These are phyloP conservation scores for Spiromastix sp. DNA, from an alignment of 2,329 filamentous ascomycete species.

Conservation along the genomic window DNA sequence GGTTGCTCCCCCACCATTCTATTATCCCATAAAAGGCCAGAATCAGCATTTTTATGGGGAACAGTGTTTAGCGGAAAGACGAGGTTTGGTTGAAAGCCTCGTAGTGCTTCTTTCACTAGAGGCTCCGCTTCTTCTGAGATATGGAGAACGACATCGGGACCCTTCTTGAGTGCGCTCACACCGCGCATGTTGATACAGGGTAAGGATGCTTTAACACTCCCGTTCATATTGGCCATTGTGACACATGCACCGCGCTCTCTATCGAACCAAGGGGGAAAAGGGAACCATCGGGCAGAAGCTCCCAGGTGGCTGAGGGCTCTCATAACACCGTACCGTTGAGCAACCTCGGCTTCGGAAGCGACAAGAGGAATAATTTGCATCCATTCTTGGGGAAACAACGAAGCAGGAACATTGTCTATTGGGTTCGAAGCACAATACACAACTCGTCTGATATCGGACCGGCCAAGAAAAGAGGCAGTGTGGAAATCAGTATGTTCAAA, in stretches of 20 bases:
- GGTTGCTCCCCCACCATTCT: constrained; percentile 2
- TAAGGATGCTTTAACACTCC: constrained; percentile 4
- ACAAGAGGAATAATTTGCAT: constrained; percentile 8
- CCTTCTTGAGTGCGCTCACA: constrained; percentile 6
- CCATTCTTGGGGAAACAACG: constrained; percentile 6
- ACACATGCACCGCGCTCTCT: constrained; percentile 7
- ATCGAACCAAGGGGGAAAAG: constrained; percentile 8
- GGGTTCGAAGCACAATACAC: constrained; percentile 5
- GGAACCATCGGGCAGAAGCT: constrained; percentile 7
- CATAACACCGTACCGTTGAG: constrained; percentile 7
- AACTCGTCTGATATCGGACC: constrained; percentile 7
- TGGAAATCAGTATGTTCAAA: constrained; percentile 9
- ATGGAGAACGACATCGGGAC: constrained; percentile 5
- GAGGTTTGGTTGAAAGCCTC: constrained; percentile 2
- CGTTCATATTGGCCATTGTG: constrained; percentile 5
- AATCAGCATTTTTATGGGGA: constrained; percentile 7
- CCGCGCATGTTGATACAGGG: constrained; percentile 3
- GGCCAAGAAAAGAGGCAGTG: constrained; percentile 5
- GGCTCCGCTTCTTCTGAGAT: constrained; percentile 3
- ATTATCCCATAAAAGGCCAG: constrained; percentile 8
- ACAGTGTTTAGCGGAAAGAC: constrained; percentile 6
- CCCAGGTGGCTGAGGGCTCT: constrained; percentile 9
- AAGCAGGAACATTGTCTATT: constrained; percentile 6
- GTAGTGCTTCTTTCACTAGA: constrained; percentile 4
- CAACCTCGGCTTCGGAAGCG: constrained; percentile 5